Base-by-base conservation (phyloP, 1,284 basidiomycete species). In the Tetrapyrgos nigripes region DNA sequence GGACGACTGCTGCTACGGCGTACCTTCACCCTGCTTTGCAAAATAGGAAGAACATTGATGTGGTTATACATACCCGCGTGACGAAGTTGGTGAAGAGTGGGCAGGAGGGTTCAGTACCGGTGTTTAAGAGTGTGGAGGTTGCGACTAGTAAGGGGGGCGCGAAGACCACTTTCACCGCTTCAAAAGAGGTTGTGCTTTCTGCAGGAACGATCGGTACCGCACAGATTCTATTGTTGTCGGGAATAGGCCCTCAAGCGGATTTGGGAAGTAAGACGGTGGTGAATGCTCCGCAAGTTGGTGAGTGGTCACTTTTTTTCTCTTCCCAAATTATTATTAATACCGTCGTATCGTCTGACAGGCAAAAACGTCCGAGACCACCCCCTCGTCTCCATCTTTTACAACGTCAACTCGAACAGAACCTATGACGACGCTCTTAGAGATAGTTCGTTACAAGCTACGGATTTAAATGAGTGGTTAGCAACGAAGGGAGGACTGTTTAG, bases 161-260 rank as follows among this genome's bases (percentile, higher is more conserved):
- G 17, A 13, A 49, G 44, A 1, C 60, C 46, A 63, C 19, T n/a
- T 29, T 76, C 21, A 69, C 55, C 6, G 80, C 75, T 1, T 61
- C 47, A 27, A 77, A 74, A 45, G 79, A 81, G 59, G 59, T 83
- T 14, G 76, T 83, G 33, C 69, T 83, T 5, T 78, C 79, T 35
- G 76, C 77, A 4, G 81, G 81, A 11, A 64, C 75, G 0, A 63
- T 81, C 9, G 71, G 69, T 0, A 74, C 76, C 2, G 79, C 82
- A 8, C 78, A 79, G 47, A 70, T 83, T 21, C 74, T 83, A 10
- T 67, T 78, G 50, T 70, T 78, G 37, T 82, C 79, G 13, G 83
- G 83, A 24, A 81, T 84, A 56, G 83, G 83, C 17, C 55, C 69
- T 51, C 21, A 60, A 9, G 45, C 61, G 1, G 55, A 62, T 5